Conservation (phyloP, 2,329 filamentous ascomycete genomes). For the Sclerotiophoma versabilis region DNA sequence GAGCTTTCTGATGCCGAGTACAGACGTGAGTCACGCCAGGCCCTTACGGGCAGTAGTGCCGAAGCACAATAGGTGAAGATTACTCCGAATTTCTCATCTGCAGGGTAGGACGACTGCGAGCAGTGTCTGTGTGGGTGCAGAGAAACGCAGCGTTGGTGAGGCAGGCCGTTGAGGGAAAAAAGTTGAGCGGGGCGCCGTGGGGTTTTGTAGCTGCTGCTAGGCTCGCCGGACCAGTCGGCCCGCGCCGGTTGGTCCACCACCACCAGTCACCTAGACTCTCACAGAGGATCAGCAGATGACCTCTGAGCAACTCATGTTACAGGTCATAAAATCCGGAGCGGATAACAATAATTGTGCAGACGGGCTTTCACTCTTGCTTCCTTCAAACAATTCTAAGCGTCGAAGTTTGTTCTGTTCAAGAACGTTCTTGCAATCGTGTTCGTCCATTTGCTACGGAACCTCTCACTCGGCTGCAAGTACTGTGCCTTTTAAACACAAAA, state of each 20-base stretch:
- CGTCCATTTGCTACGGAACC: too few relatives aligned
- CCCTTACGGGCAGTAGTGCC: constrained; percentile 79
- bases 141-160: constrained; percentile 94
- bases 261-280: neutral
- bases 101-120: constrained; percentile 52
- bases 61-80: constrained; percentile 72
- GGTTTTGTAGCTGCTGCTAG: constrained; percentile 48
- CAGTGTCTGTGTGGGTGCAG: constrained; percentile 78
- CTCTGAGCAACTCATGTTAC: neutral
- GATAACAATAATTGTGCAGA: too few relatives aligned
- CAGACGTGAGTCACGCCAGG: constrained; percentile 84
- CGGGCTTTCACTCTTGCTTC: too few relatives aligned
- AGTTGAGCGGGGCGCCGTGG: constrained; percentile 37
- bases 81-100: constrained; percentile 99
- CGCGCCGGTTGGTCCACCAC: neutral
- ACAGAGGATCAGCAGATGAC: neutral
- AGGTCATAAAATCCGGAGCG: neutral
- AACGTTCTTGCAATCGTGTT: too few relatives aligned
- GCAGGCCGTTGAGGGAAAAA: constrained; percentile 73
- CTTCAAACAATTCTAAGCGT: too few relatives aligned
- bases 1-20: constrained; percentile 90
- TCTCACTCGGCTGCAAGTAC: too few relatives aligned
- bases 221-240: constrained; percentile 2
- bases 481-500: too few relatives aligned
- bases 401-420: too few relatives aligned